Percentiles rank a stretch among this genome's conserved stretches.
These are phyloP conservation scores for Danielozyma ontarioensis DNA, from an alignment of 805 yeast genomes.

Conservation along the genomic window DNA sequence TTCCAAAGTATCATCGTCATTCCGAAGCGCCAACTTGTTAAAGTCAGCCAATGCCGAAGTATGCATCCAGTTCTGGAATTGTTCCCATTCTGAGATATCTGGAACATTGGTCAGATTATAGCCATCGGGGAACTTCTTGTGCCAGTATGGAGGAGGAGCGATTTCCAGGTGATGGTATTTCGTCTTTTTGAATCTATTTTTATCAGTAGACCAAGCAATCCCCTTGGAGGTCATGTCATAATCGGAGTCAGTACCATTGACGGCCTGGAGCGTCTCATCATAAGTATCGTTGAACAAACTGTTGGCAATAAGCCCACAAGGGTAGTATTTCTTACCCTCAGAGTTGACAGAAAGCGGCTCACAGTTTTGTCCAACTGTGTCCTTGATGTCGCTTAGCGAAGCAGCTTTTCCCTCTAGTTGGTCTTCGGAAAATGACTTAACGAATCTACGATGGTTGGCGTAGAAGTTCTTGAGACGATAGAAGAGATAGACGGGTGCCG, in stretches of 20 bases:
- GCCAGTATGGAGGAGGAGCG: slow-evolving; percentile 44
- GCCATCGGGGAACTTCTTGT: slow-evolving; percentile 37
- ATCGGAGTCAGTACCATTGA: slow-evolving; percentile 29
- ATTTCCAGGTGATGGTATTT: slow-evolving; percentile 31
- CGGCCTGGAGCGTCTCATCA: slow-evolving; percentile 25
- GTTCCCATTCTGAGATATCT: slow-evolving; percentile 37
- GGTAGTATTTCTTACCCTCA: slow-evolving; percentile 55
- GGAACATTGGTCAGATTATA: slow-evolving; percentile 40
- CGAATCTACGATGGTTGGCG: slow-evolving; percentile 42
- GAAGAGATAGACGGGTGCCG: slow-evolving; percentile 38
- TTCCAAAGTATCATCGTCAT: slow-evolving; percentile 48
- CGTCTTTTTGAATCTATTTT: slow-evolving; percentile 37
- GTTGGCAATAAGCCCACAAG: slow-evolving; percentile 83
- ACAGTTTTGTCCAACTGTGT: slow-evolving; percentile 42
- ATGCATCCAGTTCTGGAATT: slow-evolving; percentile 45
- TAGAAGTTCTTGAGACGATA: slow-evolving; percentile 37
- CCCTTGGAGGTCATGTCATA: slow-evolving; percentile 33
- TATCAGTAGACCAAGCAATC: slow-evolving; percentile 38
- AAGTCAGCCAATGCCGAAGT: slow-evolving; percentile 38
- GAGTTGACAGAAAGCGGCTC: slow-evolving; percentile 32
- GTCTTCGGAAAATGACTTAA: slow-evolving; percentile 39
- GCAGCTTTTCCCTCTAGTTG: slow-evolving; percentile 39
- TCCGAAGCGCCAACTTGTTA: slow-evolving; percentile 52
- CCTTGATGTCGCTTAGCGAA: slow-evolving; percentile 24
- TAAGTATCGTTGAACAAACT: slow-evolving; percentile 74